Base-by-base conservation (phyloP, 106 monocot genomes). In the Vanilla planifolia region DNA sequence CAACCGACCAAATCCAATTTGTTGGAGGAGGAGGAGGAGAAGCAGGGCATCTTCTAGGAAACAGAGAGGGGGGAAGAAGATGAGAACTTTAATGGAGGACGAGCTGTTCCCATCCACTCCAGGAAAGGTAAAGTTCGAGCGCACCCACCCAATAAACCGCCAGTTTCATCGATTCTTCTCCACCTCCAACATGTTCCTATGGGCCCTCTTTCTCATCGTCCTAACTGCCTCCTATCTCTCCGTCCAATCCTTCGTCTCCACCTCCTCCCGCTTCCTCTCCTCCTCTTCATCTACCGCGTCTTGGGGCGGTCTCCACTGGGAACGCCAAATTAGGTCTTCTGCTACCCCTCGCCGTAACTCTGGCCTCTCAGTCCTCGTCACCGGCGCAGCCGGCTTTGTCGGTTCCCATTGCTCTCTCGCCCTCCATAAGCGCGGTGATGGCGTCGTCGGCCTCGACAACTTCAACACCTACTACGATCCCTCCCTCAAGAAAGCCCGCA, bases 81-180 rank as follows among this genome's bases (percentile, higher is more conserved):
- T 72, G 64, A 63, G 65, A 11, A 21, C 56, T 5, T 7, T 73
- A 29, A 67, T 62, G 53, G 74, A 74, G 27, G 71, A 71, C 29
- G 59, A 39, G 6, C 59, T 76, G 48, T 76, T 76, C 52, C 76
- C 76, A 3, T 76, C 76, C 17, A 76, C 76, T 14, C 76, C 76
- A 25, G 76, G 76, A 41, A 76, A 76, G 60, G 64, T 76, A 51
- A 76, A 76, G 65, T 65, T 76, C 51, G 76, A 76, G 14, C 45
- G 76, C 25, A 42, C 50, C 51, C 77, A 67, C 59, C 17, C 62
- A 6, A 50, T 76, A 19, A 60, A 44, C 39, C 71, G 77, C 5
- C 77, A 72, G 60, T 67, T 72, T 40, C 43, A 67, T 45, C 77
- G 77, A 15, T 78, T 71, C 77, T 78, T 78, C 77, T 78, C 72